Percentiles rank a stretch among this genome's conserved stretches.
These are phyloP conservation scores for Globisporangium uncinulatum DNA, from an alignment of 352 stramenopile genomes.

Conservation along the genomic window DNA sequence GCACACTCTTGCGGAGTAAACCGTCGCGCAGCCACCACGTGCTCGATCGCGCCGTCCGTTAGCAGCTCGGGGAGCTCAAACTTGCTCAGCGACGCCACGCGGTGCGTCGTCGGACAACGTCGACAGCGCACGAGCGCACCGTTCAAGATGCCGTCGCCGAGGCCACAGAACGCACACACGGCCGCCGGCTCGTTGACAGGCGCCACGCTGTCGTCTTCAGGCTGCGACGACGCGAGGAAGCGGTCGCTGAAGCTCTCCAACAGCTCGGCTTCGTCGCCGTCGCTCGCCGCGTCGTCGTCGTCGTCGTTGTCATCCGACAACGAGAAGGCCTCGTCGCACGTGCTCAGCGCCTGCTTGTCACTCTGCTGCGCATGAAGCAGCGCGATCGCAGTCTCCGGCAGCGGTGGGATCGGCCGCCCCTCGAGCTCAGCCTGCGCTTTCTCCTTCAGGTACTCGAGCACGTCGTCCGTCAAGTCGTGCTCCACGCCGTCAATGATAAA, in stretches of 20 bases:
- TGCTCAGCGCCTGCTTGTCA: not conserved
- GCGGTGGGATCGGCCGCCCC: constrained; percentile 29
- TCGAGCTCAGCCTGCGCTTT: constrained; percentile 63
- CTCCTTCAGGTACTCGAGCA: constrained; percentile 61
- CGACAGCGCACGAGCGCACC: constrained; percentile 40
- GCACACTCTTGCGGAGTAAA: constrained; percentile 12
- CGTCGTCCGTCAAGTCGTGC: constrained; percentile 61
- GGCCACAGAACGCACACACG: constrained; percentile 45
- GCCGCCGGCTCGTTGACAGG: not conserved
- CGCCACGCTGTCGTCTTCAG: not conserved
- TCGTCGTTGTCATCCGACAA: constrained; percentile 7
- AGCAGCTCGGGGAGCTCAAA: constrained; percentile 52
- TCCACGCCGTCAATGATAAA: constrained; percentile 75
- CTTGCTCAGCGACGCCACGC: constrained; percentile 32
- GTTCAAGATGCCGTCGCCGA: constrained; percentile 67
- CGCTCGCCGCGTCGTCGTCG: constrained; percentile 26
- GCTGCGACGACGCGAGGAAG: constrained; percentile 18
- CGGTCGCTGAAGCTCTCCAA: constrained; percentile 55
- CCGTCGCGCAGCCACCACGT: constrained; percentile 5
- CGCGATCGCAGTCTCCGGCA: constrained; percentile 33
- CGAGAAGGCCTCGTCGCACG: no score
- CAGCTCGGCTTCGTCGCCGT: constrained; percentile 38
- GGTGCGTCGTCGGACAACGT: constrained; percentile 41
- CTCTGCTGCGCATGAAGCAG: constrained; percentile 14
- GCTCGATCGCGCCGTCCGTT: constrained; percentile 1